Evolutionary conservation across 306 rosid genomes (phyloP), one percentile per base, ranked within the genome.

Genomic region (Cucurbita maxima): DNA sequence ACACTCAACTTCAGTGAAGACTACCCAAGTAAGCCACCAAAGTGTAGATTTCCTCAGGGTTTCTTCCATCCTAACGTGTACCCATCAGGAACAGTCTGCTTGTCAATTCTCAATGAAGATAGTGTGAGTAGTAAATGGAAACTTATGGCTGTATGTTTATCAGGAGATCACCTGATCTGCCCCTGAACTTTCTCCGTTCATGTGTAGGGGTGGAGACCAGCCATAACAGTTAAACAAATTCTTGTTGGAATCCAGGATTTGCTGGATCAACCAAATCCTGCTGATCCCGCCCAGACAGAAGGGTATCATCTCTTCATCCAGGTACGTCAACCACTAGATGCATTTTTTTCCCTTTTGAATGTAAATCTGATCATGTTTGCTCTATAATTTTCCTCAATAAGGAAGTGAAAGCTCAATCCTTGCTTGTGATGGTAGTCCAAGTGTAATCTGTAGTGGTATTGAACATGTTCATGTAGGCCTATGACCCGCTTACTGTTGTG

Each of bases 21-120:
- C 82, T 94, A 94, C 84, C 99, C 99, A 52, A 94, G 97, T 86
- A 94, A 91, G 79, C 97, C 99, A 60, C 99, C 99, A 4, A 91
- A 91, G 83, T 94, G 99, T 75, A 91, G 89, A 82, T 91, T 94
- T 57, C 96, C 99, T 3, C 90, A 80, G 83, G 88, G 90, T 72
- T 94, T 94, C 87, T 94, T 94, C 87, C 97, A 94, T 78, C 99
- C 99, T 30, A 94, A 94, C 82, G 99, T 94, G 10, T 94, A 94
- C 75, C 99, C 99, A 30, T 94, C 99, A 61, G 99, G 99, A 78
- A 91, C 97, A 50, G 97, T 94, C 80, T 94, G 97, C 82, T 83
- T 94, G 67, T 94, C 99, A 58, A 94, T 94, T 83, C 96, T 94
- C 69, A 91, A 91, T 57, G 99, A 94, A 85, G 99, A 91, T 75